phyloP scores from a whole-genome alignment of 2,329 filamentous ascomycete species.

The Calonectria multiphialidica region DNA sequence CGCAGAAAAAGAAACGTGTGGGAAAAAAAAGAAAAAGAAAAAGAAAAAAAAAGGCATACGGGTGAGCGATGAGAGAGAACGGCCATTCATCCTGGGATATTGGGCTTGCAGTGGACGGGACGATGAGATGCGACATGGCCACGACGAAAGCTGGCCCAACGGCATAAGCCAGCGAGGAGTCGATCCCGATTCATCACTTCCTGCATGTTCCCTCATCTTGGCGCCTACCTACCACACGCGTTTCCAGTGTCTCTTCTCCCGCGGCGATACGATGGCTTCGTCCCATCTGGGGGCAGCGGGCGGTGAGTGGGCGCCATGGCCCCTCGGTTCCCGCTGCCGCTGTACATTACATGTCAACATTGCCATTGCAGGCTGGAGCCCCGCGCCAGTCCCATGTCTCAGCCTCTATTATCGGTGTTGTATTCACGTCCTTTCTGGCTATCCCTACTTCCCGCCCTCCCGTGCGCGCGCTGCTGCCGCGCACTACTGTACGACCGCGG shows the following conservation, averaged over 20 bases:
- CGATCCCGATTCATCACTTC: slow-evolving; percentile 12
- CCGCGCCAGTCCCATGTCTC: slow-evolving; percentile 5
- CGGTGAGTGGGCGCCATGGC: slow-evolving; percentile 14
- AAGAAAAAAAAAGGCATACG: background rate
- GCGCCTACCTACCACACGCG: background rate
- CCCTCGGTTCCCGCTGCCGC: slow-evolving; percentile 2
- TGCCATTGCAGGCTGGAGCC: slow-evolving; percentile 7
- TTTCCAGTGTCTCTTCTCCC: background rate
- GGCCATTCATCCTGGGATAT: background rate
- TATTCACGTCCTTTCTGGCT: slow-evolving; percentile 6
- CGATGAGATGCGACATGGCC: background rate
- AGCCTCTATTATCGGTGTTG: background rate
- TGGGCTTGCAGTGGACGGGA: background rate
- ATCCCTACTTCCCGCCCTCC: slow-evolving; percentile 17
- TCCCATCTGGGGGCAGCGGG: background rate
- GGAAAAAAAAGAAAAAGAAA: background rate
- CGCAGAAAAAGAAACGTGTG: background rate
- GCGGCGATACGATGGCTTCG: background rate
- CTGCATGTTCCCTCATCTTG: slow-evolving; percentile 3
- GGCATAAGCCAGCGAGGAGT: background rate
- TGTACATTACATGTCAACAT: background rate
- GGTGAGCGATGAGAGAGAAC: background rate
- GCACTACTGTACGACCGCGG: slow-evolving; percentile 40
- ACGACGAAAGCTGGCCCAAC: slow-evolving; percentile 1
- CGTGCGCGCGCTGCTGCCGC: slow-evolving; percentile 30